These are phyloP conservation scores for Wickerhamomyces ciferrii DNA, from an alignment of 805 yeast species.

Conservation along the genomic window DNA sequence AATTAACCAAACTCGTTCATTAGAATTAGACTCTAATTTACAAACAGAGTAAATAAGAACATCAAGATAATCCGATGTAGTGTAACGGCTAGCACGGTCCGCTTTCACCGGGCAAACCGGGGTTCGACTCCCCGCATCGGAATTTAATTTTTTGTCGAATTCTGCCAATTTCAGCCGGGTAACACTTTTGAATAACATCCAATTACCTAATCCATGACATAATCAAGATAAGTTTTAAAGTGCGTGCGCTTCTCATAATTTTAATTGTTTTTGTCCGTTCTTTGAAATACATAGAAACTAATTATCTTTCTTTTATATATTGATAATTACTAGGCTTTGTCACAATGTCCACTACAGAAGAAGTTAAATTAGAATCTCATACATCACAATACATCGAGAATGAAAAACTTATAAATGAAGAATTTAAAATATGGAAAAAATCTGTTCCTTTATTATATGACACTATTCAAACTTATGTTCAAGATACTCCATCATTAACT, in stretches of 20 bases:
- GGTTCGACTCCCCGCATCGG: conserved; percentile 89
- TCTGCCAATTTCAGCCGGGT: no score
- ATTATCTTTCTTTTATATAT: no score
- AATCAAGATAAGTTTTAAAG: no score
- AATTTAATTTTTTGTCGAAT: conserved; percentile 19
- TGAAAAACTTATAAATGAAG: conserved; percentile 69
- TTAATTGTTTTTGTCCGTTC: no score
- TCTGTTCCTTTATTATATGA: conserved; percentile 75
- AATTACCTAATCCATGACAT: no score
- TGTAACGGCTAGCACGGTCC: conserved; percentile 82
- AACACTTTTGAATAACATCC: no score
- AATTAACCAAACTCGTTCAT: no score
- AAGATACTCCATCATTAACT: conserved; percentile 54
- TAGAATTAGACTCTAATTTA: no score
- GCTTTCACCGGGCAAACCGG: conserved; percentile 83
- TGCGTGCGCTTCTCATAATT: no score
- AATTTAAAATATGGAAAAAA: conserved; percentile 78
- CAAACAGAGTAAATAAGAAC: no score
- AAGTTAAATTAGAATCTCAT: conserved; percentile 4
- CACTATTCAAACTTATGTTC: conserved; percentile 53
- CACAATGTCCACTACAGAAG: neutral
- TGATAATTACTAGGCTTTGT: no score
- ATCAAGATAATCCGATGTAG: conserved; percentile 55
- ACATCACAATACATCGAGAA: conserved; percentile 41
- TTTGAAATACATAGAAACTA: no score